phyloP scores from a whole-genome alignment of 805 yeast genomes.

The Metschnikowia similis region DNA sequence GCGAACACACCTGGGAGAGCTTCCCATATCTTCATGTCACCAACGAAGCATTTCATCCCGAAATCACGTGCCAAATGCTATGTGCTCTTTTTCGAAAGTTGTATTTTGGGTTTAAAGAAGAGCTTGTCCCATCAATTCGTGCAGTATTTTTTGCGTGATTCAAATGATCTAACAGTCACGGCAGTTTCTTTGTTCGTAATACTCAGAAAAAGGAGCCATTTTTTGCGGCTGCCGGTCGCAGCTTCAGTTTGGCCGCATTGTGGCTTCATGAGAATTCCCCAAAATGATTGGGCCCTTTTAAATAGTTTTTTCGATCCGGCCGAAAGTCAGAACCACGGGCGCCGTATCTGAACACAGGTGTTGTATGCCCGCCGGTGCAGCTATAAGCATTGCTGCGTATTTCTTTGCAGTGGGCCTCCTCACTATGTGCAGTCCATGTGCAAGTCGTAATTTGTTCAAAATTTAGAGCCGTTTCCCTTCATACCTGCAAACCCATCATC shows the following conservation, averaged over 20 bases:
- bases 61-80: too few relatives aligned
- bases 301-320: too few relatives aligned
- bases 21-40: too few relatives aligned
- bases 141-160: not conserved
- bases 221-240: not conserved
- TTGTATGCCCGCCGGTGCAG: not conserved
- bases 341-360: not conserved
- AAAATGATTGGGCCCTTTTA: too few relatives aligned
- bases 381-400: constrained; percentile 3
- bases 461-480: not conserved
- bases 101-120: not conserved
- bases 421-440: not conserved
- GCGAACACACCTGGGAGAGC: not conserved
- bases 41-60: too few relatives aligned
- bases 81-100: too few relatives aligned
- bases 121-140: not conserved
- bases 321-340: not conserved
- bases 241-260: too few relatives aligned
- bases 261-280: too few relatives aligned
- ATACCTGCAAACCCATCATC: not conserved
- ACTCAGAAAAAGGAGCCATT: not conserved
- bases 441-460: constrained; percentile 3
- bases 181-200: not conserved
- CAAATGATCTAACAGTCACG: not conserved
- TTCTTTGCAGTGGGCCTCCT: not conserved